Conservation (phyloP, 192 early-diverging fungal genomes). For the Entophlyctis luteolus region DNA sequence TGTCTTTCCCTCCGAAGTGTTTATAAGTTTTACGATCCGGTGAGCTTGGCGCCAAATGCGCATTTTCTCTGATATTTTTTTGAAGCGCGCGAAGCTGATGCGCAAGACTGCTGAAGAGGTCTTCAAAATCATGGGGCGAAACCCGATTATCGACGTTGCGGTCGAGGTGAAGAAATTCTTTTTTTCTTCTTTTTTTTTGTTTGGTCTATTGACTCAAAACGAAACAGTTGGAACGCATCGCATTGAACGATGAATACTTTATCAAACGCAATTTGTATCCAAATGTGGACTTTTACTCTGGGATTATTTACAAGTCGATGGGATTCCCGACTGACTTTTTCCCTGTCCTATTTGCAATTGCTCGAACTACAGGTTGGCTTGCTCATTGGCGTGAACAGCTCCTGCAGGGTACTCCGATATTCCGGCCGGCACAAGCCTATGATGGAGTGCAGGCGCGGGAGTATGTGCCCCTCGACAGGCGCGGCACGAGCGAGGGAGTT, state of each 20-base stretch:
- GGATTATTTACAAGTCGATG: slow-evolving; percentile 64
- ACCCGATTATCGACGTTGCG: slow-evolving; percentile 61
- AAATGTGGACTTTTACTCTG: slow-evolving; percentile 48
- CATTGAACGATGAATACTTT: slow-evolving; percentile 62
- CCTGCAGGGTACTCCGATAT: slow-evolving; percentile 54
- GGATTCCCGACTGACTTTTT: slow-evolving; percentile 73
- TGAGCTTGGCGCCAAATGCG: not conserved
- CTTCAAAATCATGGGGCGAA: slow-evolving; percentile 61
- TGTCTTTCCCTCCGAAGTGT: slow-evolving; percentile 30
- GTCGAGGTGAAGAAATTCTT: slow-evolving; percentile 34
- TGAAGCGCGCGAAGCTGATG: slow-evolving; percentile 54
- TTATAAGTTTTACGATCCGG: slow-evolving; percentile 67
- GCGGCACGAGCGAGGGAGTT: too few relatives aligned
- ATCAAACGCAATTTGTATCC: slow-evolving; percentile 62
- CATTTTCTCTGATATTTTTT: not conserved
- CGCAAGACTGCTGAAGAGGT: slow-evolving; percentile 52
- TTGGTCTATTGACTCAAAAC: not conserved
- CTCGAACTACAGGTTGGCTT: slow-evolving; percentile 57
- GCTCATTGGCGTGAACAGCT: slow-evolving; percentile 64
- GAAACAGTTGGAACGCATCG: slow-evolving; percentile 48
- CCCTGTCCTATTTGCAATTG: slow-evolving; percentile 64
- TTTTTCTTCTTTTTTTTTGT: not conserved
- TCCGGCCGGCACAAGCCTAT: slow-evolving; percentile 64
- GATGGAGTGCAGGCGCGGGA: slow-evolving; percentile 43
- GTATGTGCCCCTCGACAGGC: too few relatives aligned